A percentile compares a stretch with the other conserved stretches of the same genome.
Conservation (phyloP, 345 rosid genomes). For the Rhodamnia rubescens region DNA sequence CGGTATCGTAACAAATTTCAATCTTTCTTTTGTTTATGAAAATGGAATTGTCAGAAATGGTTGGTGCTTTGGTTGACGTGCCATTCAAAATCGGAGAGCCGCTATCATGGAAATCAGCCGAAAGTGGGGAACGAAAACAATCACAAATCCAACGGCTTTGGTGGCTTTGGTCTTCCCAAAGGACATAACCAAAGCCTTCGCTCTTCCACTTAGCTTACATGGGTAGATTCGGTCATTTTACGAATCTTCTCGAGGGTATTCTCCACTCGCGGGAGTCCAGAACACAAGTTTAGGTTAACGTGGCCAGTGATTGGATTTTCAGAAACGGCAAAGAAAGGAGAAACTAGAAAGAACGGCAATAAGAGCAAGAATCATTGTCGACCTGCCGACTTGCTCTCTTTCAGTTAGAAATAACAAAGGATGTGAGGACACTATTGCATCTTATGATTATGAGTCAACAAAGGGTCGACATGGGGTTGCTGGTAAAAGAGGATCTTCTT, state of each 20-base stretch:
- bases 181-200: no score
- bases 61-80: no score
- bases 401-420: not conserved
- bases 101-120: no score
- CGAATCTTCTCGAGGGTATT: not conserved
- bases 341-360: not conserved
- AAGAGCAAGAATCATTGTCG: not conserved
- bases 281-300: not conserved
- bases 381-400: not conserved
- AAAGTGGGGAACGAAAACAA: no score
- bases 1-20: not conserved
- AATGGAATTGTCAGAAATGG: no score
- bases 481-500: not conserved
- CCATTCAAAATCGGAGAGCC: no score
- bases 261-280: not conserved
- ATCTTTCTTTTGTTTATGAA: not conserved
- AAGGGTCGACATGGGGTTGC: not conserved
- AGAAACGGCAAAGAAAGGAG: not conserved
- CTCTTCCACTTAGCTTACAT: no score
- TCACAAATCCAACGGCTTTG: no score
- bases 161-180: no score
- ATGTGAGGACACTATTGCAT: not conserved
- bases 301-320: not conserved
- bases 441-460: not conserved
- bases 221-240: not conserved